A percentile compares a stretch with the other conserved stretches of the same genome.
Conservation (phyloP, 352 stramenopile genomes). For the Nothophytophthora sp. region DNA sequence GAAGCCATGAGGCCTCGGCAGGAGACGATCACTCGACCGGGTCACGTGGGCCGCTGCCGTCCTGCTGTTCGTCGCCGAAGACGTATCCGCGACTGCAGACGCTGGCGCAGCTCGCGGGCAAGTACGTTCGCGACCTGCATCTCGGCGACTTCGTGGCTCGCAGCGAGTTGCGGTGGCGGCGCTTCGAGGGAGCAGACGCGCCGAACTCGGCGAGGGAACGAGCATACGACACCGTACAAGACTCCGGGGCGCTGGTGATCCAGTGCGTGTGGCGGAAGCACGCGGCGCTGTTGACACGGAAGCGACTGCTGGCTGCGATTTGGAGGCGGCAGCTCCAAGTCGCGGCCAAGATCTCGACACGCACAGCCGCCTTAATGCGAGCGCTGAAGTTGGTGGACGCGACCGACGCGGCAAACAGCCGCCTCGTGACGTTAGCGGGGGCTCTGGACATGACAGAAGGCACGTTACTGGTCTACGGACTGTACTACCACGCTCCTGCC, state of each 20-base stretch:
- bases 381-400: constrained; percentile 1
- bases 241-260: constrained; percentile 48
- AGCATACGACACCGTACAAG: constrained; percentile 21
- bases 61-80: constrained; percentile 13
- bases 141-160: constrained; percentile 45
- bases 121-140: constrained; percentile 39
- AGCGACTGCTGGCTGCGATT: constrained; percentile 18
- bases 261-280: constrained; percentile 47
- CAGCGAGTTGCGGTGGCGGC: constrained; percentile 41
- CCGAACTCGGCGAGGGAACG: constrained; percentile 19
- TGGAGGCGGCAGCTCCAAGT: constrained; percentile 46
- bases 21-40: too few relatives aligned
- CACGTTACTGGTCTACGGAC: constrained; percentile 9
- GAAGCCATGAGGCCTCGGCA: too few relatives aligned
- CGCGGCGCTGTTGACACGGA: constrained; percentile 24
- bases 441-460: background rate
- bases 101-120: constrained; percentile 39
- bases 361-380: constrained; percentile 11
- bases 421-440: constrained; percentile 3
- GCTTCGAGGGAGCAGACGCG: constrained; percentile 30
- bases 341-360: constrained; percentile 39
- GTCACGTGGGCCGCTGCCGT: too few relatives aligned
- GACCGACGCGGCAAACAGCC: background rate
- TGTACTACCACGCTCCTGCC: constrained; percentile 37
- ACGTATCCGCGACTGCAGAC: constrained; percentile 45